Percentiles rank a stretch among this genome's conserved stretches.
These are phyloP conservation scores for Penicillium paneum DNA, from an alignment of 2,329 filamentous ascomycete species.

Conservation along the genomic window DNA sequence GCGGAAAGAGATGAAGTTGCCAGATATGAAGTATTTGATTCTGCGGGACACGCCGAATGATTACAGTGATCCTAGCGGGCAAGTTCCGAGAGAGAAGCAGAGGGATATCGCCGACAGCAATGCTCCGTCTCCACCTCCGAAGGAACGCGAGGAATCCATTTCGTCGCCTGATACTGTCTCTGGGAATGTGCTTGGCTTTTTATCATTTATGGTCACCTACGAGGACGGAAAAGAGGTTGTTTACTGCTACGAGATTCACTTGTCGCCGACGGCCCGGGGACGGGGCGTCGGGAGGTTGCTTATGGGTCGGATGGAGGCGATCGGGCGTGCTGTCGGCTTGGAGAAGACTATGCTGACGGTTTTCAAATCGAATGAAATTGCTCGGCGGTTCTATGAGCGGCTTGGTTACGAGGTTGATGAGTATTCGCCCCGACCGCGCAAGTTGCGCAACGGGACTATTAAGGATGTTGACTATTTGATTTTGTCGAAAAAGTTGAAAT, in stretches of 20 bases:
- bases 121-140: background rate
- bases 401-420: constrained; percentile 53
- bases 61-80: background rate
- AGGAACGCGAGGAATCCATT: background rate
- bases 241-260: constrained; percentile 64
- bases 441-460: constrained; percentile 49
- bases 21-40: constrained; percentile 59
- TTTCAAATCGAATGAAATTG: constrained; percentile 52
- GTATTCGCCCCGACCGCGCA: constrained; percentile 50
- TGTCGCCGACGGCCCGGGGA: constrained; percentile 44
- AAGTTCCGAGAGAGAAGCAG: background rate
- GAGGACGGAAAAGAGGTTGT: constrained; percentile 55
- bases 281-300: constrained; percentile 52
- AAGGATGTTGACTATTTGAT: constrained; percentile 53
- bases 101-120: background rate
- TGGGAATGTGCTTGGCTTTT: constrained; percentile 39
- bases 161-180: background rate
- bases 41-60: constrained; percentile 27
- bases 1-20: constrained; percentile 55
- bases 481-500: constrained; percentile 47
- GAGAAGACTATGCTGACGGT: constrained; percentile 61
- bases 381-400: constrained; percentile 49
- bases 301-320: constrained; percentile 48
- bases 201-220: constrained; percentile 57
- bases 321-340: constrained; percentile 48